phyloP scores from a whole-genome alignment of 1,139 yeast genomes.

The Debaryomycetaceae sp. region DNA sequence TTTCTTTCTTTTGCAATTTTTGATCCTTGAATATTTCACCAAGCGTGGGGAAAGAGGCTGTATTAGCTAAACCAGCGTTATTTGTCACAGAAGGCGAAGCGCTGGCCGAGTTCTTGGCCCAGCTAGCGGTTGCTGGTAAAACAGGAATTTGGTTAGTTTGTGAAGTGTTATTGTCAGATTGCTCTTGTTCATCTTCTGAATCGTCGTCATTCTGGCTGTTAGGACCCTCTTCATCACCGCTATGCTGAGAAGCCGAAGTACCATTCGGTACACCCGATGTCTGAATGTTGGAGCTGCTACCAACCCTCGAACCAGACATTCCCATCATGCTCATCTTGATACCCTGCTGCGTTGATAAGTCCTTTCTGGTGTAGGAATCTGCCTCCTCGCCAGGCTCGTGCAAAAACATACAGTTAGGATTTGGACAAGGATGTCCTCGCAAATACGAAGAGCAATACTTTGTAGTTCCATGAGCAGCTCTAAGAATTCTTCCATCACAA shows the following conservation, averaged over 20 bases:
- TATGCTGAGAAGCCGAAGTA: slow-evolving; percentile 5
- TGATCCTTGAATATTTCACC: slow-evolving; percentile 57
- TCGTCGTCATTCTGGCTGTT: slow-evolving; percentile 20
- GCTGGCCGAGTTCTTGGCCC: slow-evolving; percentile 45
- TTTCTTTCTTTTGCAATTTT: slow-evolving; percentile 29
- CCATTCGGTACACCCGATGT: slow-evolving; percentile 3
- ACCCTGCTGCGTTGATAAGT: slow-evolving; percentile 78
- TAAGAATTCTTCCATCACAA: slow-evolving; percentile 79
- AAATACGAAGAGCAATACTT: slow-evolving; percentile 95
- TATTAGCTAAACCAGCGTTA: slow-evolving; percentile 42
- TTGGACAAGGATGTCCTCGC: slow-evolving; percentile 95
- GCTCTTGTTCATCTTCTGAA: slow-evolving; percentile 14
- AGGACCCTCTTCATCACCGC: slow-evolving; percentile 15
- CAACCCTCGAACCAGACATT: slow-evolving; percentile 15
- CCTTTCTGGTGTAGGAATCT: slow-evolving; percentile 92
- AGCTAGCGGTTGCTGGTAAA: slow-evolving; percentile 56
- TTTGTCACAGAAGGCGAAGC: slow-evolving; percentile 35
- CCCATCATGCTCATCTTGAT: slow-evolving; percentile 55
- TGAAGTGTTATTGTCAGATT: slow-evolving; percentile 4
- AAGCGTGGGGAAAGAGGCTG: slow-evolving; percentile 69
- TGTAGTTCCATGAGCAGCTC: slow-evolving; percentile 98
- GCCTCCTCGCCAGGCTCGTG: slow-evolving; percentile 99
- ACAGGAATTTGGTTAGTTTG: slow-evolving; percentile 24
- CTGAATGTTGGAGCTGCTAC: slow-evolving; percentile 6
- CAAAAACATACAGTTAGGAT: slow-evolving; percentile 97